A percentile compares a stretch with the other conserved stretches of the same genome.
Evolutionary conservation across 129 eudicot species (phyloP).

Genomic region (Lactuca sativa): DNA sequence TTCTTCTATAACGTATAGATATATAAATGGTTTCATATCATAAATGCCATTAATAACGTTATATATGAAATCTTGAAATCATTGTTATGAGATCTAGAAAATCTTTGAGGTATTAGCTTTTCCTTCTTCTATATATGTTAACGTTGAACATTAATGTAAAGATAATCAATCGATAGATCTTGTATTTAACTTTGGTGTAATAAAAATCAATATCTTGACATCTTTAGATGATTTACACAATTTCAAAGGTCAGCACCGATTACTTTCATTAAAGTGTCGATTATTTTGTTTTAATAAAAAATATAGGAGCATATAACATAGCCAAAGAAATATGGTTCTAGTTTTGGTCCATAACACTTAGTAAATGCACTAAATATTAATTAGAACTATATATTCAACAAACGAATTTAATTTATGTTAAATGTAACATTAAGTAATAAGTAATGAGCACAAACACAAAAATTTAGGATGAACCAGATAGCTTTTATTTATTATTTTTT

Average conservation of each 20-base stretch:
- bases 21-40: neutral
- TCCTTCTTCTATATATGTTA: neutral
- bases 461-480: neutral
- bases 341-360: too few species aligned
- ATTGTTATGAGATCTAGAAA: neutral
- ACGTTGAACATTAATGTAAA: neutral
- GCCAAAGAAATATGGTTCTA: too few species aligned
- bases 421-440: neutral
- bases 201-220: neutral
- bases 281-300: neutral
- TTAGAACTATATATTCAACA: neutral
- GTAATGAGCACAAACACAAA: neutral
- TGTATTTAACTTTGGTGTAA: neutral
- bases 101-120: neutral
- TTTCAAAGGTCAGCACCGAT: neutral
- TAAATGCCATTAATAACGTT: neutral
- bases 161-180: too few species aligned
- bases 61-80: slow-evolving; percentile 1
- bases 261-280: neutral
- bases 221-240: neutral
- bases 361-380: neutral
- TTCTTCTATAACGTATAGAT: neutral
- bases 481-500: neutral
- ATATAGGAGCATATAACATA: too few species aligned
- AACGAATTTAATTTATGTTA: slow-evolving; percentile 3